Base-by-base conservation (phyloP, 768 basidiomycete species). In the Mycena olivaceomarginata region DNA sequence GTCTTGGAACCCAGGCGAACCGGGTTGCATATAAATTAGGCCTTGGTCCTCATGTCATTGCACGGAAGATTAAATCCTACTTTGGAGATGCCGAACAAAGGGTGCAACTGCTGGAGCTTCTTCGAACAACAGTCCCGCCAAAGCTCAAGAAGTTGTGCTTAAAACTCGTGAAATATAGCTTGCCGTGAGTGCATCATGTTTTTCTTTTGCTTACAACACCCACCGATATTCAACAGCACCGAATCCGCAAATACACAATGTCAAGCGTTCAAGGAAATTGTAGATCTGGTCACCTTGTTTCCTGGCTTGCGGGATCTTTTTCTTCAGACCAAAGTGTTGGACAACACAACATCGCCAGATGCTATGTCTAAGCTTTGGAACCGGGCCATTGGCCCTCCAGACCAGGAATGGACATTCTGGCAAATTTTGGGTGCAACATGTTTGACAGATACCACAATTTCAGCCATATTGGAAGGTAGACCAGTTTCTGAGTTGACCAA, bases 341-440 rank as follows among this genome's bases (percentile, higher is more conserved):
- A 16, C 9, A 39, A 16, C 20, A 37, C 46, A 22, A 51, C 31
- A 6, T 53, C 67, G 4, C 10, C 10, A 10, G 67, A 16, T 11
- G 12, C 5, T 16, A 57, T 69, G 4, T 43, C 10, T n/a, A 53
- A 16, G 41, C 53, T 69, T 15, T 69, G 67, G 67, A 53, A 39
- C 62, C 39, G 16, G 3, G 1, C 31, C 31, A 31, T 4, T 31
- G 31, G 31, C 31, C 31, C 31, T 31, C 31, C 31, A 31, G 31
- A 31, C 62, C 48, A 51, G 20, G 48, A 53, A 39, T 67, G 67
- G 67, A 20, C 46, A 39, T 67, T 67, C 40, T 67, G 67, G 67
- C 11, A 56, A 56, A 56, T 15, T 20, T 20, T 67, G 46, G 67
- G 37, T 39, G 67, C 67, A n/a, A 56, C 67, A 9, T 67, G 11